A percentile compares a stretch with the other conserved stretches of the same genome.
phyloP scores from a whole-genome alignment of 495 filamentous ascomycete genomes.

The Aspergillus funiculosus region DNA sequence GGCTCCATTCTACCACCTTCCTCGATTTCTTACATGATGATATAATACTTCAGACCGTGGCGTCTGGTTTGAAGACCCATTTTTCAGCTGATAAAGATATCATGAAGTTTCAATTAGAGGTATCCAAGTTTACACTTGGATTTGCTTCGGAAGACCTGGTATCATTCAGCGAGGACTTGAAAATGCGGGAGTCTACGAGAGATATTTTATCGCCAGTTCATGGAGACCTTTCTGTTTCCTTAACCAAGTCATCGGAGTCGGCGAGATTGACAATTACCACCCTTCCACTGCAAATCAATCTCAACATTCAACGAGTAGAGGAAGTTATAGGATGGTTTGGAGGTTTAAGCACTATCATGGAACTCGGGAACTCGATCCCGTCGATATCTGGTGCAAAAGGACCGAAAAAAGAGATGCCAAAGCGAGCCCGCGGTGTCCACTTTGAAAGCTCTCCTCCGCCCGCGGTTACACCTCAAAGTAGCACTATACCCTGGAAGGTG shows the following conservation, averaged over 20 bases:
- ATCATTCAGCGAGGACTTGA: slow-evolving; percentile 60
- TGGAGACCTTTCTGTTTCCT: slow-evolving; percentile 59
- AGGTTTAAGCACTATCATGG: slow-evolving; percentile 85
- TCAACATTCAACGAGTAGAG: slow-evolving; percentile 78
- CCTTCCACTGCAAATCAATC: slow-evolving; percentile 65
- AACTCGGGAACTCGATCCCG: slow-evolving; percentile 76
- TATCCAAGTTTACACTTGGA: slow-evolving; percentile 68
- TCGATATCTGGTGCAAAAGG: slow-evolving; percentile 57
- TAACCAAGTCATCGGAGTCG: slow-evolving; percentile 46
- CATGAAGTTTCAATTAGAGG: slow-evolving; percentile 26
- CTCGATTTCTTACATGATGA: slow-evolving; percentile 29
- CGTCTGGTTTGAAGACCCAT: slow-evolving; percentile 25
- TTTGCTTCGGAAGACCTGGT: slow-evolving; percentile 68
- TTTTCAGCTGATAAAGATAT: slow-evolving; percentile 19
- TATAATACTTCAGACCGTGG: slow-evolving; percentile 29
- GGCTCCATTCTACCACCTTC: slow-evolving; percentile 17
- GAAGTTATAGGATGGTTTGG: slow-evolving; percentile 86
- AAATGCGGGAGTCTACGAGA: slow-evolving; percentile 66
- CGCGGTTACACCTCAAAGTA: slow-evolving; percentile 13
- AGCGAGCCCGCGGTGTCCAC: slow-evolving; percentile 57
- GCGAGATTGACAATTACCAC: slow-evolving; percentile 70
- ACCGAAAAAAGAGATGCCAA: slow-evolving; percentile 24
- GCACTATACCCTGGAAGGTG: slow-evolving; percentile 55
- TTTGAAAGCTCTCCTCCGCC: slow-evolving; percentile 50
- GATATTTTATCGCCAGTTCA: slow-evolving; percentile 53